Evolutionary conservation across 2,329 filamentous ascomycete species (phyloP).

Genomic region (Fusarium sterilihyphosum): DNA sequence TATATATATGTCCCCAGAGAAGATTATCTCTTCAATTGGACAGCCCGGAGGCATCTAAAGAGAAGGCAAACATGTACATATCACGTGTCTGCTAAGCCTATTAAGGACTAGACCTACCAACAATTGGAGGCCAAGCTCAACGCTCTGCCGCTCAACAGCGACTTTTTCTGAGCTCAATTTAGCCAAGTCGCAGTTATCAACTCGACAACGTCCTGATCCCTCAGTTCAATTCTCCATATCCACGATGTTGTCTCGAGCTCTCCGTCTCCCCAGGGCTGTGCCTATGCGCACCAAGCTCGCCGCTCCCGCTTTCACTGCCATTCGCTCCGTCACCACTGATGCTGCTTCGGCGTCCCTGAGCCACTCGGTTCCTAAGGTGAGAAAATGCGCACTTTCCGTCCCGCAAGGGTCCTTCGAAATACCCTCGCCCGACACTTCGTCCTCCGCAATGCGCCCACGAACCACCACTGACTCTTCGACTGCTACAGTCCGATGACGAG

Average conservation of each 20-base stretch:
- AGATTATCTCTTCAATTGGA: neutral
- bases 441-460: neutral
- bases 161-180: slow-evolving; percentile 55
- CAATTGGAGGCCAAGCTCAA: slow-evolving; percentile 51
- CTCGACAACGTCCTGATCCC: slow-evolving; percentile 45
- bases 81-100: slow-evolving; percentile 42
- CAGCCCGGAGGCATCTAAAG: neutral
- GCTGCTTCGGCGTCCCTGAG: slow-evolving; percentile 92
- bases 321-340: slow-evolving; percentile 91
- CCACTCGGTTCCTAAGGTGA: slow-evolving; percentile 69
- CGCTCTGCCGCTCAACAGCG: slow-evolving; percentile 52
- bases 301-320: slow-evolving; percentile 58
- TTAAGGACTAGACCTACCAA: slow-evolving; percentile 50
- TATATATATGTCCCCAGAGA: neutral
- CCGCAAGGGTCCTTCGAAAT: slow-evolving; percentile 3
- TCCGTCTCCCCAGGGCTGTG: slow-evolving; percentile 68
- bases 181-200: slow-evolving; percentile 46
- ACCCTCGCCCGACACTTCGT: neutral
- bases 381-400: slow-evolving; percentile 44
- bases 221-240: slow-evolving; percentile 43
- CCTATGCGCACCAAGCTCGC: slow-evolving; percentile 64
- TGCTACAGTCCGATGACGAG: slow-evolving; percentile 85
- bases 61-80: neutral
- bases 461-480: slow-evolving; percentile 27
- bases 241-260: slow-evolving; percentile 76